phyloP scores from a whole-genome alignment of 225 moss, liverwort and hornwort genomes.

The Antitrichia curtipendula region DNA sequence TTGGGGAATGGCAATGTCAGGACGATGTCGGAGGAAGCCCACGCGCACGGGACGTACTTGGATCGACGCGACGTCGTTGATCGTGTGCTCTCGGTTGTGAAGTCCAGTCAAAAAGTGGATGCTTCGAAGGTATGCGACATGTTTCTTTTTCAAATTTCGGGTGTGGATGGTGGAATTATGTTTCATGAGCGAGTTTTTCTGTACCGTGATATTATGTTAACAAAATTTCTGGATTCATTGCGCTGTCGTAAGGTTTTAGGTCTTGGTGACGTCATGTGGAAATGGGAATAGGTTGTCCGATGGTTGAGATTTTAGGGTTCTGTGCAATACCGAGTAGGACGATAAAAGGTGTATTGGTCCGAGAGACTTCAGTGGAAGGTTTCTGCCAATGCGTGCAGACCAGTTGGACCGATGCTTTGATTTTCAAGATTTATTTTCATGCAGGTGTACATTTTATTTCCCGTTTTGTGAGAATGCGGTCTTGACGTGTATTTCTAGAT shows the following conservation, averaged over 20 bases:
- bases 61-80: constrained; percentile 57
- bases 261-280: background rate
- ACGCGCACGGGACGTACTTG: constrained; percentile 60
- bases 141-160: background rate
- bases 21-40: constrained; percentile 47
- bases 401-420: background rate
- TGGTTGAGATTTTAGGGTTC: background rate
- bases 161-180: background rate
- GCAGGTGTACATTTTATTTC: background rate
- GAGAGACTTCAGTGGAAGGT: background rate
- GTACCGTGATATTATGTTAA: too few species aligned
- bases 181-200: background rate
- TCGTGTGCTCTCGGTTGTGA: constrained; percentile 66
- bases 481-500: background rate
- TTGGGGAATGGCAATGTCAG: background rate
- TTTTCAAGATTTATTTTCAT: background rate
- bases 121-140: constrained; percentile 41
- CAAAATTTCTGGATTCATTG: background rate
- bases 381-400: background rate
- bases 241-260: background rate
- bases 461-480: background rate
- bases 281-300: background rate
- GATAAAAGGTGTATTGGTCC: background rate
- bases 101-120: constrained; percentile 70
- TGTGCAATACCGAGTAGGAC: background rate